These are phyloP conservation scores for Annulohypoxylon maeteangense DNA, from an alignment of 495 filamentous ascomycete genomes.

Conservation along the genomic window DNA sequence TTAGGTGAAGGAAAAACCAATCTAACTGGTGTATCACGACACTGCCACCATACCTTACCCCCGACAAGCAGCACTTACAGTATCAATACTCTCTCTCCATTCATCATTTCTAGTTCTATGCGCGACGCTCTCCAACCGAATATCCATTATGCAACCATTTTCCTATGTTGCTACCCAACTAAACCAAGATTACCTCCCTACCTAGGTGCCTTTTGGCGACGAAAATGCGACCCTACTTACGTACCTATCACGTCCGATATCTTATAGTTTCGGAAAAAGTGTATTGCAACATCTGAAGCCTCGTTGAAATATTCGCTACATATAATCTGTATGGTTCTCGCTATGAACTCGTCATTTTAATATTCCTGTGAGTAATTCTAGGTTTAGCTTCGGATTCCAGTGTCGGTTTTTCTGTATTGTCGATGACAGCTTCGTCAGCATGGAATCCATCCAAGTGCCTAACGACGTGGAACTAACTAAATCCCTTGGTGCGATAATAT, in stretches of 20 bases:
- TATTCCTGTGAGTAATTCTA: no score
- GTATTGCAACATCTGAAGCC: not conserved
- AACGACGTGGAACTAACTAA: not conserved
- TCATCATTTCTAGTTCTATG: not conserved
- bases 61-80: no score
- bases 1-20: no score
- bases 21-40: no score
- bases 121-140: not conserved
- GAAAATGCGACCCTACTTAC: not conserved
- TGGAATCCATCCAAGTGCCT: not conserved
- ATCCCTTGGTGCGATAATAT: not conserved
- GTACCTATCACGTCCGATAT: not conserved
- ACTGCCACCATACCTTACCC: not conserved
- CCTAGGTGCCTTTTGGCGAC: not conserved
- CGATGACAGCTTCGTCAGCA: not conserved
- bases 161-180: not conserved
- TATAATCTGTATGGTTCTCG: no score
- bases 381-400: no score
- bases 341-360: no score
- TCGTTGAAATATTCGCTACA: no score
- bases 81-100: no score
- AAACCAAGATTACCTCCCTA: no score
- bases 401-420: no score
- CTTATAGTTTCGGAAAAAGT: not conserved
- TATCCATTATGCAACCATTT: not conserved